Base-by-base conservation (phyloP, 139 green algal species). In the Monoraphidium neglectum region DNA sequence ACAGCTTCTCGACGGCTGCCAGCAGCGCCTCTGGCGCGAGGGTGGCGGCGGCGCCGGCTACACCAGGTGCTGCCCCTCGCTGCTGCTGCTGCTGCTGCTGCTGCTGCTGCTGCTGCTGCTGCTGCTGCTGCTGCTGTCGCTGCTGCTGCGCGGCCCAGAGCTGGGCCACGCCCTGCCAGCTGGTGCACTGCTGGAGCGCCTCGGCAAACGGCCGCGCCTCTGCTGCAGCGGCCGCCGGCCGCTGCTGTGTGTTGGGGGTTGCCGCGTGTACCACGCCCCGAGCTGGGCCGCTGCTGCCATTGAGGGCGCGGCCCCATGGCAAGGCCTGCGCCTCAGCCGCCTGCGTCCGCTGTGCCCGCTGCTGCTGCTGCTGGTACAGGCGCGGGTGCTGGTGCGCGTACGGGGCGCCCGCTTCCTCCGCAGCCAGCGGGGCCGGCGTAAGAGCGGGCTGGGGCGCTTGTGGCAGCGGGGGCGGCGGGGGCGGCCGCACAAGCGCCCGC, bases 81-180 rank as follows among this genome's bases (percentile, higher is more conserved):
- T 30, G 36, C 4, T 21, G 33, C 13, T 43, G n/a, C n/a, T 30
- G 33, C n/a, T 0, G n/a, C 4, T 70, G 36, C 12, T 60, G 56
- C 36, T 77, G 71, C 56, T 77, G 71, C 23, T 64, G 56, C 24
- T 77, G 57, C 57, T 47, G 23, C 66, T 40, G 51, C 60, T 67
- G 60, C 30, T 67, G 13, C 16, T 56, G 47, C 47, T 56, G 47
- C 47, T 56, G 47, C 54, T 68, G 54, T 15, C 43, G 70, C 70
- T 76, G 70, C 54, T 56, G 53, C 12, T 64, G 40, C 21, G 35
- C 38, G 30, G 33, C 37, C 18, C 35, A 54, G 16, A 76, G 12
- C 37, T 67, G 35, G 32, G 35, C 24, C 28, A 63, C 32, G 70
- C 37, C 51, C 15, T 37, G 51, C 26, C 70, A 60, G 24, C 56